Percentiles rank a stretch among this genome's conserved stretches.
phyloP scores from a whole-genome alignment of 306 rosid genomes.

The Cicer yamashitae region DNA sequence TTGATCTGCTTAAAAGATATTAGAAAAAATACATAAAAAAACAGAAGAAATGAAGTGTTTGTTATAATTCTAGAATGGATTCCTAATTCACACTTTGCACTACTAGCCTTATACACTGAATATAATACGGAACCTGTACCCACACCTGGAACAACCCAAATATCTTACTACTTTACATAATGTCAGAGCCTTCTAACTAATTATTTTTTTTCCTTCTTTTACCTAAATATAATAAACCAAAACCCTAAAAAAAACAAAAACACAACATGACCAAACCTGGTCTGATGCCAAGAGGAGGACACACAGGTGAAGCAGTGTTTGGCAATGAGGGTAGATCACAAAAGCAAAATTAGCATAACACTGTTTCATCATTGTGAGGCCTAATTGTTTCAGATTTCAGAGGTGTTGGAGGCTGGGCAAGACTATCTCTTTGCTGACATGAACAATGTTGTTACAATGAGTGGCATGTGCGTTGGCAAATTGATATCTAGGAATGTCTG shows the following conservation, averaged over 20 bases:
- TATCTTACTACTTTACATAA: neutral
- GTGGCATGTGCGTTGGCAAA: neutral
- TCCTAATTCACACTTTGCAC: neutral
- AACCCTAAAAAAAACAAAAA: neutral
- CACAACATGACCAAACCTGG: neutral
- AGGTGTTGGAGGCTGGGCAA: neutral
- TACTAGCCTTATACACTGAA: neutral
- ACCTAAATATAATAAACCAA: neutral
- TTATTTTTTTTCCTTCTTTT: neutral
- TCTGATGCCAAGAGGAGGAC: neutral
- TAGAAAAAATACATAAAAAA: slow-evolving; percentile 31
- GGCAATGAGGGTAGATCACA: neutral
- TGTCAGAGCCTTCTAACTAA: neutral
- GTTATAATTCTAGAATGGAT: neutral
- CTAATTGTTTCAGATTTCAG: neutral
- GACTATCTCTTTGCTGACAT: neutral
- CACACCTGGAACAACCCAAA: slow-evolving; percentile 2
- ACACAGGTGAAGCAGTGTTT: neutral
- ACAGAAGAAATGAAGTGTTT: slow-evolving; percentile 6
- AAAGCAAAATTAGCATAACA: neutral
- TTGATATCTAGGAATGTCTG: neutral
- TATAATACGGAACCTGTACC: neutral
- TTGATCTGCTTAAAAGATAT: slow-evolving; percentile 62
- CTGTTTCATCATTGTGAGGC: neutral
- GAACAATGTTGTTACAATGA: neutral